Conservation (phyloP, 345 rosid species). For the Arabis alpina region DNA sequence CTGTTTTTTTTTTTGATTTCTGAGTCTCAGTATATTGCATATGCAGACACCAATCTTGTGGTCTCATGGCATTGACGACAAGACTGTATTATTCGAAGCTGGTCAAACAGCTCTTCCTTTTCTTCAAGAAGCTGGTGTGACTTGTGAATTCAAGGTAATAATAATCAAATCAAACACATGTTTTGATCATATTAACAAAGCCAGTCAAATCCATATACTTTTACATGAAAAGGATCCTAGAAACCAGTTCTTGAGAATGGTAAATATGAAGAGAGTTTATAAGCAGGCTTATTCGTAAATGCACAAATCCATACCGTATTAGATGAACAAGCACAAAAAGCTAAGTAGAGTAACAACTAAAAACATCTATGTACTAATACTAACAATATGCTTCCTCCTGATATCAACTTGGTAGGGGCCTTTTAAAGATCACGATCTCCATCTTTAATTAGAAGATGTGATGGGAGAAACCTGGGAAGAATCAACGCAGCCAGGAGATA, state of each 20-base stretch:
- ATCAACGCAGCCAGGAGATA: conserved; percentile 62
- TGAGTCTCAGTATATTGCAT: neutral
- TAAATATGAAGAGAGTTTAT: no score
- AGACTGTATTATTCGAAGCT: conserved; percentile 76
- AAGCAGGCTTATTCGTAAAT: no score
- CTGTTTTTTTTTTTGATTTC: no score
- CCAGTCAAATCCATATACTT: no score
- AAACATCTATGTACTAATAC: neutral
- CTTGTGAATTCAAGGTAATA: conserved; percentile 78
- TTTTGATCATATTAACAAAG: no score
- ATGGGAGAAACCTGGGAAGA: conserved; percentile 63
- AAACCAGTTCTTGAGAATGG: no score
- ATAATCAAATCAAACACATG: no score
- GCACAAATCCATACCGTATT: neutral
- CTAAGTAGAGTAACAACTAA: conserved; percentile 12
- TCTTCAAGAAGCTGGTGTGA: conserved; percentile 68
- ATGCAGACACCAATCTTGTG: conserved; percentile 77
- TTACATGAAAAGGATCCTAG: no score
- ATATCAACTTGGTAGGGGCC: neutral
- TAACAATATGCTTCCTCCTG: neutral
- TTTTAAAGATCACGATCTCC: conserved; percentile 45
- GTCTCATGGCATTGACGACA: conserved; percentile 78
- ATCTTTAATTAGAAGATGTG: conserved; percentile 48
- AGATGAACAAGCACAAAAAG: conserved; percentile 7
- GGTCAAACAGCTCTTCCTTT: conserved; percentile 83